Evolutionary conservation across 2,329 filamentous ascomycete genomes (phyloP).

Genomic region (Colletotrichum sp.): DNA sequence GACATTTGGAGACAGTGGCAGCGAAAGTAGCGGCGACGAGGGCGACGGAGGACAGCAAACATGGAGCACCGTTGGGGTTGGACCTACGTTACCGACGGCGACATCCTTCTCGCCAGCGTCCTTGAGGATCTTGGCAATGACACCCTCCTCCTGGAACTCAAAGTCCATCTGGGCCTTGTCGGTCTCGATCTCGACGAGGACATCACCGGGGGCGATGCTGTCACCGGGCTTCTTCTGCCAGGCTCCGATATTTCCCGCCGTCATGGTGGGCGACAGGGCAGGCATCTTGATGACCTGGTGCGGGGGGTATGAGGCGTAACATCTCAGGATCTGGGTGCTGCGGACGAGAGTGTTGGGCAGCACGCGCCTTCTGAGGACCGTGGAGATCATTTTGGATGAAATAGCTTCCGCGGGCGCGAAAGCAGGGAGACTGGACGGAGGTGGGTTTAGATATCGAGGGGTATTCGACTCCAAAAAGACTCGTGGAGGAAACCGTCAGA

Average conservation of each 20-base stretch:
- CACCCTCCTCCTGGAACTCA: conserved; percentile 98
- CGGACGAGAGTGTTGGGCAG: conserved; percentile 59
- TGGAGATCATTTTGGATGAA: conserved; percentile 61
- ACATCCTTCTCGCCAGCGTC: conserved; percentile 94
- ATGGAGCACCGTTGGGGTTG: not conserved
- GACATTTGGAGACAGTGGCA: conserved; percentile 17
- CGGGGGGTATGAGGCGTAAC: conserved; percentile 85
- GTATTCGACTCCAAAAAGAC: not conserved
- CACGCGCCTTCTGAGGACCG: conserved; percentile 67
- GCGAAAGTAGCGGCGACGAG: not conserved
- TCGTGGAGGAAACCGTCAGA: conserved; percentile 3
- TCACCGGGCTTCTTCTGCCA: conserved; percentile 99
- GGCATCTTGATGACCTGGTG: conserved; percentile 98
- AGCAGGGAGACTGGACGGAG: conserved; percentile 6
- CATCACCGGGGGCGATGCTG: conserved; percentile 85
- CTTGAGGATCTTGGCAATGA: conserved; percentile 92
- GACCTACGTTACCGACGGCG: conserved; percentile 88
- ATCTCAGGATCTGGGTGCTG: conserved; percentile 63
- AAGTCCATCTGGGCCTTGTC: conserved; percentile 99
- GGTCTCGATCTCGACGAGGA: conserved; percentile 97
- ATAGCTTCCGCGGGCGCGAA: conserved; percentile 14
- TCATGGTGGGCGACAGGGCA: conserved; percentile 97
- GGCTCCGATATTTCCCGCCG: conserved; percentile 89
- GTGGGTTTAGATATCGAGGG: not conserved
- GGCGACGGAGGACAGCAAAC: not conserved